Evolutionary conservation across 2,329 filamentous ascomycete species (phyloP), one percentile per base, ranked within the genome.

Genomic region (Aspergillus nomiae): DNA sequence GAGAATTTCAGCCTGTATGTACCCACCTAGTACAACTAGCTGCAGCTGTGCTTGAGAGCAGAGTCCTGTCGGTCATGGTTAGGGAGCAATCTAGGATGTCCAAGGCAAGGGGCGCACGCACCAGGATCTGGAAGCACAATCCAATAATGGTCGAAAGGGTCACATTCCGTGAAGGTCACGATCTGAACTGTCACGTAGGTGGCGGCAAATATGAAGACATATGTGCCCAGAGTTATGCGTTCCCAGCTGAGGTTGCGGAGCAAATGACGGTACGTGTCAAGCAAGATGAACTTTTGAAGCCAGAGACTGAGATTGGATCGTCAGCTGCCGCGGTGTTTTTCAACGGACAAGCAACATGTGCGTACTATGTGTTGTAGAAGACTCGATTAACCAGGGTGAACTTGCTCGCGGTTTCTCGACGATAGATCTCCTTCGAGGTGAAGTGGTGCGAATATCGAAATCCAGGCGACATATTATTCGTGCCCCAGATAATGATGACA

Each of bases 141-240:
- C 57, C 57, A 59, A 26, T 59, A 59, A n/a, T 59, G 57, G n/a
- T 59, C 41, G 46, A 59, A 59, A 16, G 57, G 57, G 16, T 59
- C 24, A 14, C 57, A 59, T 59, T 59, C 57, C 1, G 57, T 59
- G 12, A 53, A 59, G 24, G 57, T 59, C 32, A 59, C 57, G 26
- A 59, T 38, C 57, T 51, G 45, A 9, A 59, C 57, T 10, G 57
- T 53, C 14, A 53, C 46, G 9, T 59, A 59, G 19, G 46, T 53
- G 16, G 30, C 46, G 11, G 24, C 45, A 43, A 59, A 59, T 11
- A 59, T 32, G 30, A 32, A 4, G 19, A 59, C 16, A 38, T 59
- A 59, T 30, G 57, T 16, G 19, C 46, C 19, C 16, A 59, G 16
- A 3, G 57, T 59, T 26, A 38, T 48, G 26, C 57, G 34, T 32